These are phyloP conservation scores for Omphalotus olearius DNA, from an alignment of 1,284 basidiomycete species.

Conservation along the genomic window DNA sequence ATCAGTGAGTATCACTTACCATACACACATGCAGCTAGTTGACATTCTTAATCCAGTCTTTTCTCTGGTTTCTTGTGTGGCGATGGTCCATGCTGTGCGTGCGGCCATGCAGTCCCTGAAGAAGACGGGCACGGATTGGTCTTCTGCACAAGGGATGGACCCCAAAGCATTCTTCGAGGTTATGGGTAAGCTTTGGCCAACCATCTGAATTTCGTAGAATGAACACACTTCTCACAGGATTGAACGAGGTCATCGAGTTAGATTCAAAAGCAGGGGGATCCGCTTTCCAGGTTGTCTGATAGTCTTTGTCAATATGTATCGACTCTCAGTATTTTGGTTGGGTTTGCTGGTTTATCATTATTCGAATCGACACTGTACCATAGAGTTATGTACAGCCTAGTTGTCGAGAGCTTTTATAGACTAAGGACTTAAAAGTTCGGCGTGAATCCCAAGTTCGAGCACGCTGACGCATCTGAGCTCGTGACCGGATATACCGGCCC, in stretches of 20 bases:
- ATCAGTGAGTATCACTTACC: slow-evolving; percentile 48
- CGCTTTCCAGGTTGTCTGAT: slow-evolving; percentile 47
- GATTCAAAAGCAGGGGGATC: slow-evolving; percentile 59
- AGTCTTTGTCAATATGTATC: neutral
- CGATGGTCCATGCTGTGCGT: slow-evolving; percentile 67
- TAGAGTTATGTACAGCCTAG: too few relatives aligned
- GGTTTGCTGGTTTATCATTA: neutral
- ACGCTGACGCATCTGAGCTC: too few relatives aligned
- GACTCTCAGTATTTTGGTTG: neutral
- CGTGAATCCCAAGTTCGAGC: too few relatives aligned
- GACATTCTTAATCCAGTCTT: slow-evolving; percentile 40
- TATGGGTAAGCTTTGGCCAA: slow-evolving; percentile 42
- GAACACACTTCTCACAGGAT: slow-evolving; percentile 30
- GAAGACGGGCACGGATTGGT: slow-evolving; percentile 66
- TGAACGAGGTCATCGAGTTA: slow-evolving; percentile 51
- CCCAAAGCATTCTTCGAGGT: slow-evolving; percentile 73
- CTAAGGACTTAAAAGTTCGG: too few relatives aligned
- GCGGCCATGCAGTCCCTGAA: slow-evolving; percentile 69
- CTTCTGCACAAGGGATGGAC: slow-evolving; percentile 69
- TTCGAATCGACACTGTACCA: too few relatives aligned
- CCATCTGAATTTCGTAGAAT: neutral
- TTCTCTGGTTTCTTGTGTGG: slow-evolving; percentile 67
- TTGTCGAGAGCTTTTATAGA: too few relatives aligned
- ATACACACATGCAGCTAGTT: neutral
- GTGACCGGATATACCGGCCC: too few relatives aligned